phyloP scores from a whole-genome alignment of 805 yeast species.

The Candida michaelii region DNA sequence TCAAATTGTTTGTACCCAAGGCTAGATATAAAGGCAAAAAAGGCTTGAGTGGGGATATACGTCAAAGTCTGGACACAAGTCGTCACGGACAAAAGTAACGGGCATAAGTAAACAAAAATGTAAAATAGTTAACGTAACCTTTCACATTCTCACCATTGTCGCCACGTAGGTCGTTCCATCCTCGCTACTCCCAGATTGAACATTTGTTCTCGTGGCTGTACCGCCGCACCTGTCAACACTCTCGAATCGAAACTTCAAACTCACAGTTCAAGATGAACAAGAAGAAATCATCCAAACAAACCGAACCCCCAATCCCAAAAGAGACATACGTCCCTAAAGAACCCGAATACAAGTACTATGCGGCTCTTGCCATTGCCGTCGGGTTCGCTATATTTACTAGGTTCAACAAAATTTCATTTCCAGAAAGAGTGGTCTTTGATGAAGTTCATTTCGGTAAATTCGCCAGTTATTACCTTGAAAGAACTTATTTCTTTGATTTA shows the following conservation, averaged over 20 bases:
- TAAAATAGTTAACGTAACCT: too few species aligned
- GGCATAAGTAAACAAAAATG: too few species aligned
- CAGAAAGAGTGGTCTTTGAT: constrained; percentile 79
- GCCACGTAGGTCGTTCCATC: too few species aligned
- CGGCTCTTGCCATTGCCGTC: constrained; percentile 41
- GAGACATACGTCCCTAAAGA: constrained; percentile 19
- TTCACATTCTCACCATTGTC: too few species aligned
- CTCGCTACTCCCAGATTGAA: too few species aligned
- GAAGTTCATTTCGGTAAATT: constrained; percentile 88
- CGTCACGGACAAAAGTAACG: too few species aligned
- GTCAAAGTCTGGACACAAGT: too few species aligned
- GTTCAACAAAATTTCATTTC: constrained; percentile 60
- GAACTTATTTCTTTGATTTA: constrained; percentile 91
- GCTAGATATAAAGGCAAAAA: too few species aligned
- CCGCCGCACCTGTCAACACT: neutral
- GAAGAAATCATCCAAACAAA: constrained; percentile 5
- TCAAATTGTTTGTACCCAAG: too few species aligned
- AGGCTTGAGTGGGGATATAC: too few species aligned
- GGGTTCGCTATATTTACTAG: constrained; percentile 50
- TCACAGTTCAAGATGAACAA: constrained; percentile 3
- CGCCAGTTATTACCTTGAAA: constrained; percentile 80
- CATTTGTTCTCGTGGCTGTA: neutral
- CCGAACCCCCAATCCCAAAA: too few species aligned
- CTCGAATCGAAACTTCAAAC: neutral
- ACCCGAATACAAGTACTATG: constrained; percentile 29